phyloP scores from a whole-genome alignment of 345 rosid species.

The Microcos paniculata region DNA sequence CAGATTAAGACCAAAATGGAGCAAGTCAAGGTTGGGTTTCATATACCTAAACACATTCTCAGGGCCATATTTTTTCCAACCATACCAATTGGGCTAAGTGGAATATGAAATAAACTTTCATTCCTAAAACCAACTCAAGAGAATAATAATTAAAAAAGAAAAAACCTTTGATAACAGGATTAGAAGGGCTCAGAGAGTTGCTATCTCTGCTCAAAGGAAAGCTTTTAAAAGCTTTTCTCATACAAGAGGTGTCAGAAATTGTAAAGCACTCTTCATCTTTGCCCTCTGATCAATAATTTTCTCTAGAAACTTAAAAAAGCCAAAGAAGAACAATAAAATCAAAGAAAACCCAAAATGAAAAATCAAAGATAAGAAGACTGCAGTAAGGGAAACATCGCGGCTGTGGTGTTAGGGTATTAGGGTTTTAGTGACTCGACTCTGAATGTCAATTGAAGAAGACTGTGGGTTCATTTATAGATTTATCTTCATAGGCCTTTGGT shows the following conservation, averaged over 20 bases:
- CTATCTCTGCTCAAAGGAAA: conserved; percentile 53
- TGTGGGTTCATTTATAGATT: neutral
- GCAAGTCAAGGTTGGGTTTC: neutral
- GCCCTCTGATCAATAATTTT: conserved; percentile 16
- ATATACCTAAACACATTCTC: too few relatives aligned
- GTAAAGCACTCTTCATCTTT: conserved; percentile 43
- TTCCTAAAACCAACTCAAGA: neutral
- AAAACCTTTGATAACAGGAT: too few relatives aligned
- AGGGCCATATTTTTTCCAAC: too few relatives aligned
- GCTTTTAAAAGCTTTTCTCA: conserved; percentile 40
- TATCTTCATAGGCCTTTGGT: neutral
- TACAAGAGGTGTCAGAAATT: conserved; percentile 61
- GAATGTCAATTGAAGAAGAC: neutral
- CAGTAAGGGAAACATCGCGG: neutral
- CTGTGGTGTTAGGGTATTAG: neutral
- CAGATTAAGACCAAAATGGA: too few relatives aligned
- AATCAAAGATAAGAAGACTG: too few relatives aligned
- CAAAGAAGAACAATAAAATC: neutral
- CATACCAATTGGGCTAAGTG: too few relatives aligned
- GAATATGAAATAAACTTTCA: neutral
- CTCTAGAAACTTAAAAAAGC: neutral
- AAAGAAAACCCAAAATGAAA: neutral
- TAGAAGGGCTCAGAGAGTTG: conserved; percentile 51
- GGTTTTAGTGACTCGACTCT: neutral
- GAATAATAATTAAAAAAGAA: neutral